Percentiles rank a stretch among this genome's conserved stretches.
Conservation (phyloP, 2,329 filamentous ascomycete species). For the Lasiodiplodia hormozganensis region DNA sequence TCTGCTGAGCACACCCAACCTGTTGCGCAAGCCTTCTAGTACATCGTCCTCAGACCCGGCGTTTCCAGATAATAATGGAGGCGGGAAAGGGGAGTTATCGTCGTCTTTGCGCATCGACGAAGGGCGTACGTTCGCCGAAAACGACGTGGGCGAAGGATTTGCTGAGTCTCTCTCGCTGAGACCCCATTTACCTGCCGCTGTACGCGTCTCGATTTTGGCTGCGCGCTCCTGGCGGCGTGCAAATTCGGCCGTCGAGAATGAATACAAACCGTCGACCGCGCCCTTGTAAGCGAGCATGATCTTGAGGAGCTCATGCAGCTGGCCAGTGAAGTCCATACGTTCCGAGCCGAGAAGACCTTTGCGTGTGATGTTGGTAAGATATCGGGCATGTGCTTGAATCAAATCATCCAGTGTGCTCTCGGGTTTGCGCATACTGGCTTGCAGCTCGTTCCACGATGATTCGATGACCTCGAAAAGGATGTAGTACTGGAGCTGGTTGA, state of each 20-base stretch:
- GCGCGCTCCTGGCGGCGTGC: slow-evolving; percentile 86
- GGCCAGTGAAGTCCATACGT: slow-evolving; percentile 78
- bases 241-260: slow-evolving; percentile 93
- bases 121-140: slow-evolving; percentile 43
- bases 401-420: slow-evolving; percentile 93
- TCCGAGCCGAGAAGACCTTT: slow-evolving; percentile 87
- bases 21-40: slow-evolving; percentile 76
- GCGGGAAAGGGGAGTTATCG: slow-evolving; percentile 52
- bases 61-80: slow-evolving; percentile 44
- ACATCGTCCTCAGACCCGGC: slow-evolving; percentile 53
- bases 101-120: slow-evolving; percentile 38
- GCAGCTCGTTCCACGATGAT: slow-evolving; percentile 89
- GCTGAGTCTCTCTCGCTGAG: slow-evolving; percentile 61
- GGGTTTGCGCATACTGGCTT: slow-evolving; percentile 80
- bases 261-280: slow-evolving; percentile 91
- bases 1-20: slow-evolving; percentile 73
- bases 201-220: slow-evolving; percentile 72
- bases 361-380: slow-evolving; percentile 92
- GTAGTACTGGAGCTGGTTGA: slow-evolving; percentile 97
- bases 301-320: slow-evolving; percentile 90
- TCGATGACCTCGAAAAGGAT: slow-evolving; percentile 99
- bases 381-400: slow-evolving; percentile 87
- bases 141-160: slow-evolving; percentile 32
- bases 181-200: slow-evolving; percentile 70
- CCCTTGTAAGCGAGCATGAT: slow-evolving; percentile 95